Evolutionary conservation across 108 stramenopile species (phyloP), one percentile per base, ranked within the genome.

Genomic region (Fistulifera solaris): DNA sequence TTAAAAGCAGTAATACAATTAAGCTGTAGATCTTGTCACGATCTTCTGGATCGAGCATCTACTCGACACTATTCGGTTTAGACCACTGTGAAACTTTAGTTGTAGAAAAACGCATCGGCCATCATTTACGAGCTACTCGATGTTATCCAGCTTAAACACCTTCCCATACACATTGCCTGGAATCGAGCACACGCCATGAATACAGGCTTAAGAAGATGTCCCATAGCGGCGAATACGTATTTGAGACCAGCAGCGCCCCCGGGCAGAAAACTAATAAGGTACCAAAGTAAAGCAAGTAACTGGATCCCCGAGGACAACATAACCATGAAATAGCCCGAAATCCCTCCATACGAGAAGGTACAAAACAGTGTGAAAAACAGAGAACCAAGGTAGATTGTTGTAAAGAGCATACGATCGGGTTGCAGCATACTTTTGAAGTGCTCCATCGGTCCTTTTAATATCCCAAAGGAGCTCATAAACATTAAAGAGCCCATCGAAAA

Each of bases 401-500:
- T 94, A 57, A 94, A 94, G 40, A 66, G 59, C 56, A 83, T 69
- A 39, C 88, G 76, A 60, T 94, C 93, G 1, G 68, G 48, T 8
- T 66, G 43, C 26, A 80, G 57, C 86, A 94, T 86, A 22, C 78
- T 74, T 38, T 47, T 53, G 0, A 94, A 45, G 61, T 94, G 93
- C 40, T 77, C 93, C 31, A 66, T 41, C 0, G 93, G 93, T 55
- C 74, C 93, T 58, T 80, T 87, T 51, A 94, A 64, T 56, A 94
- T 88, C 5, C 77, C 93, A 74, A 94, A 94, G 62, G 71, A 73
- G 10, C 68, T 76, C 94, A 95, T 95, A 54, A 95, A 94, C 31
- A 70, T 89, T 24, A 98, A 54, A 16, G 83, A 87, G n/a, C 94
- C 95, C 54, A 85, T 85, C 0, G 96, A 96, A 60, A 96, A 95